Evolutionary conservation across 306 rosid genomes (phyloP), one percentile per base, ranked within the genome.

Genomic region (Sindora glabra): DNA sequence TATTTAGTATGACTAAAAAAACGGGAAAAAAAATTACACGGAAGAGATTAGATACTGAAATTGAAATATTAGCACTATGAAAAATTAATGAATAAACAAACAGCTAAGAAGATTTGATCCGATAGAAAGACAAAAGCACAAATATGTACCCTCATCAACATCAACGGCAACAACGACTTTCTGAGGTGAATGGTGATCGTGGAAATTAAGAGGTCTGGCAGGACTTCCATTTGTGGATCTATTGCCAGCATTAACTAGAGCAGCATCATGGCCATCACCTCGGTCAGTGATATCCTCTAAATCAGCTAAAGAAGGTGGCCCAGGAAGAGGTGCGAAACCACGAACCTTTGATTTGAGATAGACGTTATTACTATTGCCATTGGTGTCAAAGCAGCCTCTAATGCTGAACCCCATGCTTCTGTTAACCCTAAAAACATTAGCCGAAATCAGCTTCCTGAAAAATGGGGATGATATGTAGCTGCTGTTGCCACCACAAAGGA

Each of bases 91-190:
- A 37, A 59, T 12, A 16, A 34, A 39, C 37, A 56, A 55, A 0
- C 2, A 68, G 15, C 10, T 7, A 45, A 21, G 37, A 48, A 16
- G 47, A 14, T 51, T 29, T n/a, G 25, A 18, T 29, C 12, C 8
- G 42, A 62, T 14, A 38, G 22, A 27, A 19, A 47, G 39, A 45
- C 10, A 8, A 26, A 1, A 10, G 45, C 34, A 38, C 10, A 58
- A 44, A 19, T n/a, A 69, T 72, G 53, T 73, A 91, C 96, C 97
- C 75, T 91, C 97, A 56, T 91, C 97, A 37, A 91, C 81, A 34
- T 91, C 97, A 47, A 91, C 97, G 4, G 97, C 97, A 49, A 91
- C 95, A 41, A 69, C 79, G 32, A 85, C 33, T 55, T 81, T 87
- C 48, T 62, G 74, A 11, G 86, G 56, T 67, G 71, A 54, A 39